Conservation (phyloP, 306 rosid genomes). For the Comarum palustre region DNA sequence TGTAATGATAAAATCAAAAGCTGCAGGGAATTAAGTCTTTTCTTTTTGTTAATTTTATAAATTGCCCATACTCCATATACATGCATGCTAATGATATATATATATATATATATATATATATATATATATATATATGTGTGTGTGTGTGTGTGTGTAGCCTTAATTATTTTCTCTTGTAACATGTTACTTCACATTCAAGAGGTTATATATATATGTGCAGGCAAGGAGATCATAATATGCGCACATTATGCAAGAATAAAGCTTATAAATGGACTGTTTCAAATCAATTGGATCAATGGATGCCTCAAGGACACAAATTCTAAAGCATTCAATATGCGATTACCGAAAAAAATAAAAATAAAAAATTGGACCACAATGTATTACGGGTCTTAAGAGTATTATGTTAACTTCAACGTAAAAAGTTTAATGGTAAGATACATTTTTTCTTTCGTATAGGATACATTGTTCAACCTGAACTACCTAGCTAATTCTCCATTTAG, state of each 20-base stretch:
- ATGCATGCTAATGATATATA: not conserved
- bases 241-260: slow-evolving; percentile 2
- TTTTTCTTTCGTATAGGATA: not conserved
- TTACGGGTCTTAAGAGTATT: not conserved
- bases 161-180: not conserved
- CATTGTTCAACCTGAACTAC: not conserved
- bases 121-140: too few relatives aligned
- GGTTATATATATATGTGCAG: too few relatives aligned
- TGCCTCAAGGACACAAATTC: not conserved
- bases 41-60: not conserved
- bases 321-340: not conserved
- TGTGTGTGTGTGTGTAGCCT: not conserved
- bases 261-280: not conserved
- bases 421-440: too few relatives aligned
- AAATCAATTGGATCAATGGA: not conserved
- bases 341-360: too few relatives aligned
- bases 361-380: slow-evolving; percentile 2
- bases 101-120: too few relatives aligned
- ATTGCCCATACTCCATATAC: not conserved
- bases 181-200: not conserved
- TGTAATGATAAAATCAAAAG: slow-evolving; percentile 25
- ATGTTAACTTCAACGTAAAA: not conserved
- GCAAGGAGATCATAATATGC: slow-evolving; percentile 3
- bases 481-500: not conserved
- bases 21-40: not conserved